These are phyloP conservation scores for Aplosporella prunicola DNA, from an alignment of 2,329 filamentous ascomycete species.

Conservation along the genomic window DNA sequence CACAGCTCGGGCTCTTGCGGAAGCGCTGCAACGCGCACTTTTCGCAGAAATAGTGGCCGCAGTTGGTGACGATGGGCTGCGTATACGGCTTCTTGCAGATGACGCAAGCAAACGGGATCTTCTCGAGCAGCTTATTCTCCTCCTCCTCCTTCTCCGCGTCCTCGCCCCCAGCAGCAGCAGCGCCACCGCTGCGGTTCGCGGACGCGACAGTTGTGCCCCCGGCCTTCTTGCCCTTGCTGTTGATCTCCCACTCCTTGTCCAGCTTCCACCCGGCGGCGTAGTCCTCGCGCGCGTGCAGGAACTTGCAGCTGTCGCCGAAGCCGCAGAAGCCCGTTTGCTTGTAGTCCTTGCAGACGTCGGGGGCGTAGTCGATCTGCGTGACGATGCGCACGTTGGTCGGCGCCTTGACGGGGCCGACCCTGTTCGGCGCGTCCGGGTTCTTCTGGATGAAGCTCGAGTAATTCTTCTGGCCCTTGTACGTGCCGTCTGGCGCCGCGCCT, in stretches of 20 bases:
- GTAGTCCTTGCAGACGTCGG: conserved; percentile 93
- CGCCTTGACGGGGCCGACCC: conserved; percentile 78
- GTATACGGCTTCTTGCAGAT: conserved; percentile 75
- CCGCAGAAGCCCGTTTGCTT: conserved; percentile 60
- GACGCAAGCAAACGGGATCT: conserved; percentile 82
- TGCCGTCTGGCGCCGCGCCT: conserved; percentile 44
- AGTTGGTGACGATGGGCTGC: conserved; percentile 75
- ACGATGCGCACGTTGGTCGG: conserved; percentile 77
- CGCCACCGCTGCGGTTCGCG: conserved; percentile 39
- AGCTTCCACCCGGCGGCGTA: conserved; percentile 93
- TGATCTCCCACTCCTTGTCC: conserved; percentile 85
- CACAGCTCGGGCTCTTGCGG: conserved; percentile 76
- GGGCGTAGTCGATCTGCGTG: conserved; percentile 81
- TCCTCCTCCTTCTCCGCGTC: conserved; percentile 46
- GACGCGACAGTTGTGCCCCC: conserved; percentile 46
- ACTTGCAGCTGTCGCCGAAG: conserved; percentile 75
- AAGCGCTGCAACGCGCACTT: conserved; percentile 80
- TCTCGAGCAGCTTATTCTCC: conserved; percentile 65
- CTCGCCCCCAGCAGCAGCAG: too few relatives aligned
- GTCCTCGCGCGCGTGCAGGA: conserved; percentile 64
- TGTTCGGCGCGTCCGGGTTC: conserved; percentile 64
- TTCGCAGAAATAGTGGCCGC: conserved; percentile 94
- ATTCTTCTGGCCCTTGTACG: conserved; percentile 66
- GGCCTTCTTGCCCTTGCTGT: conserved; percentile 53
- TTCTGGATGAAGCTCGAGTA: conserved; percentile 58